phyloP scores from a whole-genome alignment of 2,329 filamentous ascomycete species.

The Neofusicoccum laricinum region DNA sequence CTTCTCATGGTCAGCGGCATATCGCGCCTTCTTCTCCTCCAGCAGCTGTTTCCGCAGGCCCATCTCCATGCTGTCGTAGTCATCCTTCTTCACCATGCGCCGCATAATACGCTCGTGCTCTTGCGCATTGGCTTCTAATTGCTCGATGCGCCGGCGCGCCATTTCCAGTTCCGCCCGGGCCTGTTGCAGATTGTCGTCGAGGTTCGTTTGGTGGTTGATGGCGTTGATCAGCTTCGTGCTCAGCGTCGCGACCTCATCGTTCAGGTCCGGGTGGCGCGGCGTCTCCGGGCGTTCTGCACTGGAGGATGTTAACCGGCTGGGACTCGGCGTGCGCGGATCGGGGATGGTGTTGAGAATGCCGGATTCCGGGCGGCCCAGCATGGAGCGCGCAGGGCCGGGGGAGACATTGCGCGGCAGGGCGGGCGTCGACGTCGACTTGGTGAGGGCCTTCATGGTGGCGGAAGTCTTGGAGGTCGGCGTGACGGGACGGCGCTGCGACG shows the following conservation, averaged over 20 bases:
- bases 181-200: constrained; percentile 83
- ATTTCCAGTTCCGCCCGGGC: constrained; percentile 80
- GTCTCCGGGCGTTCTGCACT: constrained; percentile 38
- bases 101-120: constrained; percentile 51
- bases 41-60: constrained; percentile 40
- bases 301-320: constrained; percentile 21
- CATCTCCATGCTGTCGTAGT: constrained; percentile 59
- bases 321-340: constrained; percentile 46
- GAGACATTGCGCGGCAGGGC: constrained; percentile 28
- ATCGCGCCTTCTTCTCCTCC: constrained; percentile 40
- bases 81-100: constrained; percentile 70
- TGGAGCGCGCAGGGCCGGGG: constrained; percentile 1
- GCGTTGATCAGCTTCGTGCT: constrained; percentile 96
- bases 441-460: constrained; percentile 32
- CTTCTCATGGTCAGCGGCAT: constrained; percentile 61
- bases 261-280: constrained; percentile 57
- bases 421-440: constrained; percentile 36
- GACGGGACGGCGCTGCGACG: constrained; percentile 31
- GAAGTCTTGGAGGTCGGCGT: constrained; percentile 27
- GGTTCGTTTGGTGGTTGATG: constrained; percentile 90
- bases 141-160: constrained; percentile 63
- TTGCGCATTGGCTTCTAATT: constrained; percentile 67
- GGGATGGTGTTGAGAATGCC: constrained; percentile 68
- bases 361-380: constrained; percentile 43
- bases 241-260: constrained; percentile 78